Base-by-base conservation (phyloP, 2,329 filamentous ascomycete genomes). In the Leptographium procerum region DNA sequence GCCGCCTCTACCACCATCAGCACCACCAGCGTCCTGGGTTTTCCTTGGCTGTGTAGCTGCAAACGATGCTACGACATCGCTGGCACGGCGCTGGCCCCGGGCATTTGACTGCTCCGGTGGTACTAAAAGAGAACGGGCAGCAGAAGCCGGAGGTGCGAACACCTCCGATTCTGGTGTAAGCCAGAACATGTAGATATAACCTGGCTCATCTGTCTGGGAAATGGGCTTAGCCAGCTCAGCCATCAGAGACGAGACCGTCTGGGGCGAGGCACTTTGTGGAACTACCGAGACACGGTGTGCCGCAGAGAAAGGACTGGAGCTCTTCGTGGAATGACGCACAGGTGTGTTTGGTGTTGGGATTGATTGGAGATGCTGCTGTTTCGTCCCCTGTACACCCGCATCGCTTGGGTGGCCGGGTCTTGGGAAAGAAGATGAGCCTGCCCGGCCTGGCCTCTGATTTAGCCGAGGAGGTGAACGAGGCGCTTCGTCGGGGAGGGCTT, bases 161-260 rank as follows among this genome's bases (percentile, higher is more conserved):
- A 77, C 69, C 9, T 82, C 73, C 2, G 78, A 79, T 40, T 81
- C 77, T 34, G 90, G 85, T 0, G 90, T 96, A 26, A 96, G 79
- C 91, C 92, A 96, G 78, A 97, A 99, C 71, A 99, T 95, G 78
- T 99, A 99, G 64, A 99, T 97, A 73, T 94, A 99, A 43, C 94
- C 94, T 14, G 87, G 77, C 65, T 95, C 89, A 64, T 94, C 89
- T 57, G 79, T 75, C 26, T 82, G 75, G 0, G 89, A 91, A 52
- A 91, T 81, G 1, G 90, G 75, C 81, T 94, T 69, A 72, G 77
- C 82, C 11, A 97, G 78, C 70, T 97, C 91, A 2, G 86, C 77
- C 60, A 92, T 79, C 4, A 97, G 77, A 6, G 78, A 73, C 0
- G 89, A 86, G 0, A 88, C 78, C 0, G 84, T 87, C 64, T 86